Evolutionary conservation across 306 rosid species (phyloP).

Genomic region (Carpinus viminea): DNA sequence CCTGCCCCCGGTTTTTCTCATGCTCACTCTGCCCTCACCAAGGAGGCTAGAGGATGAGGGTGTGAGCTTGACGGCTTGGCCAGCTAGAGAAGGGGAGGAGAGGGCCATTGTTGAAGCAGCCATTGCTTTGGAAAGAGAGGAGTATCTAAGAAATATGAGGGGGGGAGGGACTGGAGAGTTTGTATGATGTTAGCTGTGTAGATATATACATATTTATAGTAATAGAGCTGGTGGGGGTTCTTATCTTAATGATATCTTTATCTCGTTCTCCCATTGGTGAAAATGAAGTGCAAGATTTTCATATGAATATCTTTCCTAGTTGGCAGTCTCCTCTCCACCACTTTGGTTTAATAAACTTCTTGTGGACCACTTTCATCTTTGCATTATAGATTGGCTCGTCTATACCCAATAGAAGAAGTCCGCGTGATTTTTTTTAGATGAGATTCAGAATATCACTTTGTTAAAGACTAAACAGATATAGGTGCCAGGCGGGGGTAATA

Average conservation of each 20-base stretch:
- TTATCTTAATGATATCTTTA: conserved; percentile 30
- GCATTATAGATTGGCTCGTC: background rate
- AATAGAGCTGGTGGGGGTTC: background rate
- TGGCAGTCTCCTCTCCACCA: background rate
- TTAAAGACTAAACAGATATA: background rate
- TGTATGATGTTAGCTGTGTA: background rate
- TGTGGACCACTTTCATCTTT: background rate
- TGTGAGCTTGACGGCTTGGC: conserved; percentile 31
- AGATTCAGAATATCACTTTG: background rate
- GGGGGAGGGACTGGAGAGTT: background rate
- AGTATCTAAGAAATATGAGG: background rate
- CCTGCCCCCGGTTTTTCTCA: conserved; percentile 24
- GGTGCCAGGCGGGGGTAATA: no score
- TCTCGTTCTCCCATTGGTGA: conserved; percentile 29
- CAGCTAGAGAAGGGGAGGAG: conserved; percentile 36
- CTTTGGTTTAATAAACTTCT: background rate
- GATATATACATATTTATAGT: background rate
- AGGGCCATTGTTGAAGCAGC: conserved; percentile 39
- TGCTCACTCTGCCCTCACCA: conserved; percentile 29
- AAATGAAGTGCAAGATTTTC: conserved; percentile 22
- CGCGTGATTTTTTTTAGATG: background rate
- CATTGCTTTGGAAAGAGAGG: background rate
- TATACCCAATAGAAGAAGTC: background rate
- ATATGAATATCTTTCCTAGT: background rate
- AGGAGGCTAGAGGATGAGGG: conserved; percentile 25